Evolutionary conservation across 2,329 filamentous ascomycete species (phyloP).

Genomic region (Beauveria pseudobassiana): DNA sequence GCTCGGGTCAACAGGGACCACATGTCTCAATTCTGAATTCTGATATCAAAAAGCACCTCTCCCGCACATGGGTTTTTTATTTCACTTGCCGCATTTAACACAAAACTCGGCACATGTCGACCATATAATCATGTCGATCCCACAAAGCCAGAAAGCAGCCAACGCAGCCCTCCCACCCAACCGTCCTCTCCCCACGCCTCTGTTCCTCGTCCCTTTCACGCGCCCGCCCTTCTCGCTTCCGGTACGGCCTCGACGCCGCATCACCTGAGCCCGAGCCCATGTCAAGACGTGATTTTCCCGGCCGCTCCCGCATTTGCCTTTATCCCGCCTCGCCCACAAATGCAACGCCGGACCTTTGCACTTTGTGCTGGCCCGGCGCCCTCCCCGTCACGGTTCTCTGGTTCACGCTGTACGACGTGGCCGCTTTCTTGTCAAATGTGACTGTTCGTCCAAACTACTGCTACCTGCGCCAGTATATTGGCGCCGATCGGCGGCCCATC

Average conservation of each 20-base stretch:
- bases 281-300: neutral
- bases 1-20: too few relatives aligned
- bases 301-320: neutral
- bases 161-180: neutral
- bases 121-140: neutral
- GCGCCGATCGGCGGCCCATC: neutral
- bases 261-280: conserved; percentile 2
- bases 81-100: neutral
- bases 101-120: neutral
- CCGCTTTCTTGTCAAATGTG: neutral
- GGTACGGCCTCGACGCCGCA: neutral
- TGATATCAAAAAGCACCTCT: neutral
- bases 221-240: neutral
- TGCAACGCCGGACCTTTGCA: neutral
- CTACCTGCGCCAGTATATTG: neutral
- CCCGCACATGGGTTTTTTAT: too few relatives aligned
- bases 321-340: neutral
- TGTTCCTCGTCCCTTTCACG: neutral
- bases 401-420: too few relatives aligned
- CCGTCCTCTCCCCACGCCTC: neutral
- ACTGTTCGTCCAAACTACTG: neutral
- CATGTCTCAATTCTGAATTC: neutral
- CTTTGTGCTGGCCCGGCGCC: neutral
- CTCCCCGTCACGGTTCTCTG: neutral
- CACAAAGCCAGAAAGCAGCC: neutral